These are phyloP conservation scores for Metschnikowia arizonensis DNA, from an alignment of 805 yeast species.

Conservation along the genomic window DNA sequence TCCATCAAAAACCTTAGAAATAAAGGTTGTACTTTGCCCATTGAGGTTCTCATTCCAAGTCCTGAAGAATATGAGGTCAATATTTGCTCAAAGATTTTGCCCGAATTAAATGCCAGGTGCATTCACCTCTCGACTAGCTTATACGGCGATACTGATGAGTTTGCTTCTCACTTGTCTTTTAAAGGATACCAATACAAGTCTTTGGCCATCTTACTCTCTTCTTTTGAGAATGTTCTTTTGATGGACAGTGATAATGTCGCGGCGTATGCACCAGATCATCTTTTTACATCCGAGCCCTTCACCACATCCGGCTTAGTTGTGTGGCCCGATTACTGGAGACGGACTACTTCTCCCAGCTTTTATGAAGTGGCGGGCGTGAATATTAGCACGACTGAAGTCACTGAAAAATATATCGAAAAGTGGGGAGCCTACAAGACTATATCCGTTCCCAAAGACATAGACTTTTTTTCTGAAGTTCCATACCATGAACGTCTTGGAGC, in stretches of 20 bases:
- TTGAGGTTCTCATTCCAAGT: conserved; percentile 77
- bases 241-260: conserved; percentile 79
- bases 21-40: conserved; percentile 65
- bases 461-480: conserved; percentile 28
- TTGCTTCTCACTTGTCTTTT: conserved; percentile 32
- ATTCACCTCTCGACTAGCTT: conserved; percentile 34
- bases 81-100: conserved; percentile 40
- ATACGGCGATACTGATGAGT: conserved; percentile 18
- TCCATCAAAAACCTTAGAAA: conserved; percentile 63
- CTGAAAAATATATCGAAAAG: conserved; percentile 32
- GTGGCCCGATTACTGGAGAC: conserved; percentile 90
- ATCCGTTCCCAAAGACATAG: conserved; percentile 6
- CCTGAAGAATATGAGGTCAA: conserved; percentile 67
- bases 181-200: conserved; percentile 44
- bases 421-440: conserved; percentile 13
- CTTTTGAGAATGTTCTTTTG: conserved; percentile 66
- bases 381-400: conserved; percentile 25
- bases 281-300: conserved; percentile 58
- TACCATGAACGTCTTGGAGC: conserved; percentile 66
- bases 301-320: conserved; percentile 50
- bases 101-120: conserved; percentile 37
- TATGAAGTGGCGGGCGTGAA: conserved; percentile 62
- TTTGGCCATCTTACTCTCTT: conserved; percentile 37
- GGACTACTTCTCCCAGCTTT: conserved; percentile 71
- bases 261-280: conserved; percentile 54